These are phyloP conservation scores for Macrophomina pseudophaseolina DNA, from an alignment of 2,329 filamentous ascomycete species.

Conservation along the genomic window DNA sequence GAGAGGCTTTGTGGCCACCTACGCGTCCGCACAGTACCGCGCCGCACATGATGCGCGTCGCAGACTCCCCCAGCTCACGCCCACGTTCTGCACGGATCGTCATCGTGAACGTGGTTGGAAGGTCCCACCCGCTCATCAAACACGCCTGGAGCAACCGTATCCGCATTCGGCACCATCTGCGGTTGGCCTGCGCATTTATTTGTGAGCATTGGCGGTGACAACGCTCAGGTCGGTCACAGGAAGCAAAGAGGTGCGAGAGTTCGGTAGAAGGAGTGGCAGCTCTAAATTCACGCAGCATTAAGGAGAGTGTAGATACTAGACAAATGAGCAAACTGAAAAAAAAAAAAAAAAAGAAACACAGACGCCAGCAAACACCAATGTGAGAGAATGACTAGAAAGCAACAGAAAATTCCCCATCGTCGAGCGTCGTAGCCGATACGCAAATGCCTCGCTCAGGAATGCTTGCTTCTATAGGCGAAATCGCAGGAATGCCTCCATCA, in stretches of 20 bases:
- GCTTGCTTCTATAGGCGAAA: constrained; percentile 7
- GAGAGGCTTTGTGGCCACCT: not conserved
- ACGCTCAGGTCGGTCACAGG: not conserved
- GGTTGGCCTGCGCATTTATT: constrained; percentile 5
- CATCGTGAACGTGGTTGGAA: constrained; percentile 8
- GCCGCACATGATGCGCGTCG: constrained; percentile 17
- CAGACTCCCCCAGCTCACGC: not conserved
- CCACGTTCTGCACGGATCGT: constrained; percentile 17
- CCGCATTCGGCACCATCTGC: constrained; percentile 8
- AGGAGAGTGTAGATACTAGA: constrained; percentile 13
- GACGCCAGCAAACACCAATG: constrained; percentile 15
- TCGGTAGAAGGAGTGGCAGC: constrained; percentile 16
- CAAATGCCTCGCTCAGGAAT: constrained; percentile 16
- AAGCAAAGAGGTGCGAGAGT: not conserved
- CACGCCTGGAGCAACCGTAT: not conserved
- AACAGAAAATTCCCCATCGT: constrained; percentile 14
- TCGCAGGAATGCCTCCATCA: constrained; percentile 11
- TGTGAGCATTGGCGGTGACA: not conserved
- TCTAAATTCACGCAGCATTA: constrained; percentile 15
- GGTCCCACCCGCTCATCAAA: constrained; percentile 16
- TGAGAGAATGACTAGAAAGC: constrained; percentile 21
- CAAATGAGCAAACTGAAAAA: constrained; percentile 8
- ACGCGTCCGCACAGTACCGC: constrained; percentile 8
- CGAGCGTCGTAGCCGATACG: constrained; percentile 10
- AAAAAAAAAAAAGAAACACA: not conserved